Conservation (phyloP, 345 rosid species). For the Ailanthus altissimus region DNA sequence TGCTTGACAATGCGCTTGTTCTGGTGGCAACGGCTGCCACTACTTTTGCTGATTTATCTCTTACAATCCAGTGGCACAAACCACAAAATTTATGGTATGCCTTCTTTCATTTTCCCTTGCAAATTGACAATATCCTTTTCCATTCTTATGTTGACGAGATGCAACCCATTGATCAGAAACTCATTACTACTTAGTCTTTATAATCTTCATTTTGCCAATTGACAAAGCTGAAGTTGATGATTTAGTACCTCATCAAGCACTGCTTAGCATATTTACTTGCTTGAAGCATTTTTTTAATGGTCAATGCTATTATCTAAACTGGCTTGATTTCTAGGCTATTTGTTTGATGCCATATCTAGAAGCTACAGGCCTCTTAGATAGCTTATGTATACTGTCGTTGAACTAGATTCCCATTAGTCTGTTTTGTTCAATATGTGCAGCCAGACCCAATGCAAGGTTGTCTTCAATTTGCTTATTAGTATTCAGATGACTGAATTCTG, state of each 20-base stretch:
- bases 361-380: not conserved
- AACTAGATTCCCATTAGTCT: not conserved
- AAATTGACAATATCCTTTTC: not conserved
- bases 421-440: not conserved
- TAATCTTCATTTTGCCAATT: not conserved
- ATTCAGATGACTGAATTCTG: not conserved
- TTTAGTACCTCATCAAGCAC: not conserved
- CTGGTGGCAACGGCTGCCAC: conserved; percentile 42
- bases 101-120: not conserved
- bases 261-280: not conserved
- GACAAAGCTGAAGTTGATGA: not conserved
- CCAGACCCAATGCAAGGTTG: not conserved
- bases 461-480: conserved; percentile 2
- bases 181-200: not conserved
- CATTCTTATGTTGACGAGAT: not conserved
- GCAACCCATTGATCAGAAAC: not conserved
- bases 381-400: not conserved
- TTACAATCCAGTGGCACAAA: conserved; percentile 21
- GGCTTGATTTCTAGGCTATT: not conserved
- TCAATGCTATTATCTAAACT: not conserved
- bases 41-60: conserved; percentile 42
- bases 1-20: conserved; percentile 36
- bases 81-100: conserved; percentile 32
- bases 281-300: not conserved
- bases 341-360: not conserved